Base-by-base conservation (phyloP, 352 stramenopile genomes). In the Pythium plurisporium region DNA sequence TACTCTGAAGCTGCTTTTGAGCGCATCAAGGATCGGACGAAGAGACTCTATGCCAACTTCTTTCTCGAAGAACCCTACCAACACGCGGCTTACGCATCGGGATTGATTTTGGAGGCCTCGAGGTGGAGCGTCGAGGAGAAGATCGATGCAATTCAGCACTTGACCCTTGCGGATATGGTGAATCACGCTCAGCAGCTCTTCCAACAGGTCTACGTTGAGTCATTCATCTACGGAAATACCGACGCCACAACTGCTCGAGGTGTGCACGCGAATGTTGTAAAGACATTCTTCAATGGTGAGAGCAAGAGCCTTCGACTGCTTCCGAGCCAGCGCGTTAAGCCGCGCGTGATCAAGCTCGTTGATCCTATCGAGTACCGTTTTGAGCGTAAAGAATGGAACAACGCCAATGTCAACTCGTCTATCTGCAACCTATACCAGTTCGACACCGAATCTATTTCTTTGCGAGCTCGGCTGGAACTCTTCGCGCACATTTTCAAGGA, bases 41-140 rank as follows among this genome's bases (percentile, higher is more conserved):
- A 78, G 58, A 80, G 91, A 34, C 73, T 85, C 64, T 96, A 93
- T 56, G 77, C 94, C 43, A 95, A 92, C 55, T 96, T 96, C 46
- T 82, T 90, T 29, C 73, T 91, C 17, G 76, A 95, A 41, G 87
- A 97, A 49, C 88, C 89, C 0, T 98, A 98, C 73, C 83, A 96
- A 60, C 91, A 97, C 58, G 89, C 86, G 0, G 73, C 96, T 42
- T 88, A 96, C 65, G 71, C 66, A 10, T 79, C 70, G 22, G 83
- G 81, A 40, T 62, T 92, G 45, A 64, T 94, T 37, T 60, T 97
- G 14, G 88, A 96, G 52, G 51, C 74, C 0, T 71, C 70, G 4
- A 83, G 76, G 47, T 96, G 82, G 81, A 90, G 72, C 38, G 76
- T 97, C 12, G 72, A 94, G 11, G 85, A 96, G 25, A 97, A 95